These are phyloP conservation scores for Kregervanrija fluxuum DNA, from an alignment of 805 yeast species.

Conservation along the genomic window DNA sequence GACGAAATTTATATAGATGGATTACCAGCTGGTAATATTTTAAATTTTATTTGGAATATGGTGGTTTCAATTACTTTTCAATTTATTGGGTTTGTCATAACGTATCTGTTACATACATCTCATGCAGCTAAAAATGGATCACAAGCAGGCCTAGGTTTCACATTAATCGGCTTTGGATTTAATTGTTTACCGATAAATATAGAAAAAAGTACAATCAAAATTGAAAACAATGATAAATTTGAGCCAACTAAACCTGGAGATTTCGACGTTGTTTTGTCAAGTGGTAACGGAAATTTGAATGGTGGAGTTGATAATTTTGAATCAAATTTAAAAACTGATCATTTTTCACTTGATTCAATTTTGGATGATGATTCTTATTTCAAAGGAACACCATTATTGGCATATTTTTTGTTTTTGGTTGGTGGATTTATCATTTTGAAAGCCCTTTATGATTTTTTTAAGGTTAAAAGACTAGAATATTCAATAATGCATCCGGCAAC, in stretches of 20 bases:
- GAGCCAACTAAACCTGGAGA: slow-evolving; percentile 55
- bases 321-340: slow-evolving; percentile 15
- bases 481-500: slow-evolving; percentile 32
- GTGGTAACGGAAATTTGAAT: slow-evolving; percentile 13
- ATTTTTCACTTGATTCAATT: background rate
- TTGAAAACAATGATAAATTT: slow-evolving; percentile 28
- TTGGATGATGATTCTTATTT: slow-evolving; percentile 3
- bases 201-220: slow-evolving; percentile 10
- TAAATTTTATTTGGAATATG: slow-evolving; percentile 84
- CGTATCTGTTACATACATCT: slow-evolving; percentile 87
- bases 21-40: slow-evolving; percentile 87
- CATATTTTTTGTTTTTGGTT: slow-evolving; percentile 55
- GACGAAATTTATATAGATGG: slow-evolving; percentile 95
- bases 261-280: slow-evolving; percentile 31
- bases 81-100: slow-evolving; percentile 84
- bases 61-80: slow-evolving; percentile 89
- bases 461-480: slow-evolving; percentile 72
- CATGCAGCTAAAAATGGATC: slow-evolving; percentile 97
- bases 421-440: slow-evolving; percentile 63
- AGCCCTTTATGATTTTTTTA: slow-evolving; percentile 62
- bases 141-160: slow-evolving; percentile 82
- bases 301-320: slow-evolving; percentile 23
- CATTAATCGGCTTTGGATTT: slow-evolving; percentile 67
- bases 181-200: slow-evolving; percentile 40
- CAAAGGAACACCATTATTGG: slow-evolving; percentile 40